Base-by-base conservation (phyloP, 1,284 basidiomycete genomes). In the Ustilago crameri region DNA sequence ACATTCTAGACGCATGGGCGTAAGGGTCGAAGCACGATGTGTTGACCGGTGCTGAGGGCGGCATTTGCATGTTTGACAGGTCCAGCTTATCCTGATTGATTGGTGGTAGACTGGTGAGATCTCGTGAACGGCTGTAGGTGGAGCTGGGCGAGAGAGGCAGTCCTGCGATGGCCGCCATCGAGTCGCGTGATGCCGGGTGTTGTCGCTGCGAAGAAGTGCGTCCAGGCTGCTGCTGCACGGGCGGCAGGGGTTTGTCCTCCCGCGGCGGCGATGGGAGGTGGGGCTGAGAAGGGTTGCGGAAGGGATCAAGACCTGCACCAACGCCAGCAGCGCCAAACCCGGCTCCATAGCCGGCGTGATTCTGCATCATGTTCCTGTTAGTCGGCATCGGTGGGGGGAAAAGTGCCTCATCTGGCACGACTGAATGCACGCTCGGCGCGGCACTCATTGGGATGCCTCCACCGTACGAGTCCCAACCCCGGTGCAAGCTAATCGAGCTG, bases 401-500 rank as follows among this genome's bases (percentile, higher is more conserved):
- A 17, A 73, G 52, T 18, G 70, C 70, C 17, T 69, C 66, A 30
- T 73, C 70, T 5, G 70, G 70, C 23, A 73, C 70, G 5, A 69
- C 52, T 24, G 65, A 64, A 48, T 73, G 67, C 14, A 73, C 65
- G 26, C 60, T 65, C 3, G 52, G 50, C 5, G 60, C 70, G 10
- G 40, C 26, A 34, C 45, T 55, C 18, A 50, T 20, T 12, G 41
- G 37, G 15, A 17, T 51, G 8, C 35, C 43, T 4, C 24, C 15
- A n/a, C 63, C 55, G 23, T 66, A 32, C 22, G 69, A 72, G n/a
- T 69, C 60, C 24, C 51, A 37, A 12, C 65, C 56, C 22, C 63
- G 45, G 20, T 70, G 59, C 42, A 68, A 40, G 46, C 68, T 68
- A 38, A 74, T 34, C 3, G 62, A 70, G 35, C 67, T 70, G 7